Evolutionary conservation across 2,329 filamentous ascomycete genomes (phyloP), one percentile per base, ranked within the genome.

Genomic region (Ophiocordyceps unilateralis): DNA sequence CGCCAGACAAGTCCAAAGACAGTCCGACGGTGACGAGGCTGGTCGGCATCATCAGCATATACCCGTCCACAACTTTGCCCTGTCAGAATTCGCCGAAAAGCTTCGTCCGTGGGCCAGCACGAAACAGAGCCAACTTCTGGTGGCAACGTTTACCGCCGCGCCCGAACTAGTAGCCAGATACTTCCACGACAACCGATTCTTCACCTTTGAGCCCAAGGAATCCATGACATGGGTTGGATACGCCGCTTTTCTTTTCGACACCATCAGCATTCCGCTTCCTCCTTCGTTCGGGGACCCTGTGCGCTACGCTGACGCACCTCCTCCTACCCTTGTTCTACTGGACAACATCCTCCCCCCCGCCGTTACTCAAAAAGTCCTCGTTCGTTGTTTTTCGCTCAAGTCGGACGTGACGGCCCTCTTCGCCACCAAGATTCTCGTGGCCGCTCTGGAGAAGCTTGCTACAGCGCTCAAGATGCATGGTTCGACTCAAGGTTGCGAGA

Each of bases 191-290:
- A 88, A 86, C 55, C 78, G 74, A 46, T 75, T 80, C 43, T 91
- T 96, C 53, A 76, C 80, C 0, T 86, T 93, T 48, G 88, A 96
- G 37, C 88, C 91, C 0, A 96, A 94, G 55, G 70, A 93, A 5
- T 91, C 87, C 3, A 80, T 87, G 39, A 91, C 87, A 0, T 98
- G 91, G 91, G 83, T 96, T 50, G 88, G 89, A 37, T 94, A 93
- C 56, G 86, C 87, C 0, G 78, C 87, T 0, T 85, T 96, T 48
- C 64, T 98, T 5, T 93, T 93, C 59, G 83, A 82, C 47, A 76
- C 80, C 1, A 77, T 95, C 39, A 74, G 81, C 45, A 66, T 93
- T 30, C 76, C 80, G 1, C 67, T 94, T 2, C 88, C 88, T 2
- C 56, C 65, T 22, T 74, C 73, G 46, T 85, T 89, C 54, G 86